Percentiles rank a stretch among this genome's conserved stretches.
These are phyloP conservation scores for Mortierella hygrophila DNA, from an alignment of 192 early-diverging fungal species.

Conservation along the genomic window DNA sequence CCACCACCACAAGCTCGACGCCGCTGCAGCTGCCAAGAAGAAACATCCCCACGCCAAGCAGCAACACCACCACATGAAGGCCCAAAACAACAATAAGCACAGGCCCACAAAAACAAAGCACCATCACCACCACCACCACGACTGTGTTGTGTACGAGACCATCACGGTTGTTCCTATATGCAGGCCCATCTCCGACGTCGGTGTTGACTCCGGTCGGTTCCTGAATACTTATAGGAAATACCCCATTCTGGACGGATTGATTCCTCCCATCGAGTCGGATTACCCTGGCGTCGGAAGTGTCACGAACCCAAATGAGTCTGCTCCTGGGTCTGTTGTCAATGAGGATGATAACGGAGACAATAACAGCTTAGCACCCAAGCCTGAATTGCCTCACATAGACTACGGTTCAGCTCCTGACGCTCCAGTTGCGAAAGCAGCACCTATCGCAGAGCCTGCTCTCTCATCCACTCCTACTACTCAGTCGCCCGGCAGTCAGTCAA, in stretches of 20 bases:
- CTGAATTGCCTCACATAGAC: not conserved
- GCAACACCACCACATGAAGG: not conserved
- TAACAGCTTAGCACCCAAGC: not conserved
- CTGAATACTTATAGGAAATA: not conserved
- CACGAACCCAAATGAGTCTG: not conserved
- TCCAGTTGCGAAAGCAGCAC: not conserved
- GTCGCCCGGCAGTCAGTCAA: not conserved
- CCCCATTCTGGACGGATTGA: not conserved
- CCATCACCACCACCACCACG: not conserved
- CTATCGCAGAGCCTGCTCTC: not conserved
- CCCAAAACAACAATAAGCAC: not conserved
- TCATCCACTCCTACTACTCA: not conserved
- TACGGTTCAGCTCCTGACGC: not conserved
- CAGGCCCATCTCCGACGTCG: not conserved
- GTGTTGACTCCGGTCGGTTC: not conserved
- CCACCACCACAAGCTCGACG: slow-evolving; percentile 5
- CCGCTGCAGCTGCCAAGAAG: slow-evolving; percentile 15
- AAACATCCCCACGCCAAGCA: not conserved
- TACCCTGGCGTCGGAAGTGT: no score
- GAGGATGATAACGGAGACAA: not conserved
- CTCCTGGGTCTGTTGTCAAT: not conserved
- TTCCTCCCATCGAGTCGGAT: not conserved
- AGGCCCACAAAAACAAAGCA: slow-evolving; percentile 1
- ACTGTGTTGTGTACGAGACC: slow-evolving; percentile 20
- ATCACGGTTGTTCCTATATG: slow-evolving; percentile 13